A percentile compares a stretch with the other conserved stretches of the same genome.
These are phyloP conservation scores for Gentiana straminea DNA, from an alignment of 257 asterid species.

Conservation along the genomic window DNA sequence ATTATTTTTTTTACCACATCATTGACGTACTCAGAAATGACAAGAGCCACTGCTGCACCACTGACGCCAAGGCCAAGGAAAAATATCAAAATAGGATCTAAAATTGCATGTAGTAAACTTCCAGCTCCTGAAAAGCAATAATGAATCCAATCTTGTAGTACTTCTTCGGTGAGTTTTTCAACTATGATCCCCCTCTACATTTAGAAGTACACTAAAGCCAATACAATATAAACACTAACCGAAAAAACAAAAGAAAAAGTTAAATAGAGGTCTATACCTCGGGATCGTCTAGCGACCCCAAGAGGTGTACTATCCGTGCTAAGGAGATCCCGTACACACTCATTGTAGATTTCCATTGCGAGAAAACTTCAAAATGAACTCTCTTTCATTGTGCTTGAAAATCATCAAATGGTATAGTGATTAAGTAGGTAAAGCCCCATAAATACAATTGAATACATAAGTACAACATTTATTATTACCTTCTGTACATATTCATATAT, in stretches of 20 bases:
- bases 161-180: conserved; percentile 86
- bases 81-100: conserved; percentile 70
- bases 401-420: conserved; percentile 2
- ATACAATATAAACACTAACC: too few relatives aligned
- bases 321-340: conserved; percentile 89
- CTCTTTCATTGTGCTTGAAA: conserved; percentile 74
- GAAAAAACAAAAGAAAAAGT: too few relatives aligned
- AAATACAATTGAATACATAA: background rate
- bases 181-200: conserved; percentile 79
- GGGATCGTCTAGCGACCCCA: conserved; percentile 84
- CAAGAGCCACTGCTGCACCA: conserved; percentile 92
- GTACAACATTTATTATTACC: conserved; percentile 27
- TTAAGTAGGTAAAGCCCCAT: conserved; percentile 4
- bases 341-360: conserved; percentile 96
- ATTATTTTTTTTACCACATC: conserved; percentile 65
- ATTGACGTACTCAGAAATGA: conserved; percentile 88
- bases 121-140: conserved; percentile 61
- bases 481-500: conserved; percentile 62
- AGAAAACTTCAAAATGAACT: conserved; percentile 64
- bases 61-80: conserved; percentile 55
- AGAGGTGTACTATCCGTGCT: conserved; percentile 58
- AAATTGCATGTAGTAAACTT: conserved; percentile 59
- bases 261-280: conserved; percentile 43
- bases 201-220: conserved; percentile 1
- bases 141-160: conserved; percentile 37